Evolutionary conservation across 2,329 filamentous ascomycete genomes (phyloP), one percentile per base, ranked within the genome.

Genomic region (Colletotrichum eleusines): DNA sequence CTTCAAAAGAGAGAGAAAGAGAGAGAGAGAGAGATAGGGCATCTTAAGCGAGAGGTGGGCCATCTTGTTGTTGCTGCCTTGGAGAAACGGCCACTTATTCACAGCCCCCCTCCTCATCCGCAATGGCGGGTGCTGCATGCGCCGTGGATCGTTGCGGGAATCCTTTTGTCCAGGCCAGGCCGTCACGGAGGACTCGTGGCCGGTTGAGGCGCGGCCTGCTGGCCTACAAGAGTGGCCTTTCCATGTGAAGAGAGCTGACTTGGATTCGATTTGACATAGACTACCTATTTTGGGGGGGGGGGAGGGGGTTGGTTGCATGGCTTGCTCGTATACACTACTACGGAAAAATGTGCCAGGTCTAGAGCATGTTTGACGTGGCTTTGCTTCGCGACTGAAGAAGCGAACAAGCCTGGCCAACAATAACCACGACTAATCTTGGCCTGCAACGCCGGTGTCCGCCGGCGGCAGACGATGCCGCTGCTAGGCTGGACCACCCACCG

Each of bases 111-210:
- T 5, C 38, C 12, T 5, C 38, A 2, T 42, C 40, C 7, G 40
- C 11, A 23, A 35, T 44, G 58, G 33, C 26, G 38, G 38, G 20
- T 51, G 53, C 26, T 31, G 55, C 38, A 66, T 69, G 62, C 62
- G 54, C 20, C 42, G 53, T 60, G 54, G 66, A 69, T 69, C 66
- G 51, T 14, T 66, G 50, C 48, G 55, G 33, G 16, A n/a, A 18
- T 58, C 51, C 51, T 58, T 58, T n/a, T 11, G n/a, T 8, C 42
- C 20, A n/a, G 20, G 20, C 16, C 31, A 18, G 18, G 59, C 5
- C 40, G 26, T 31, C 9, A 38, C 59, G n/a, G 23, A 63, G 50
- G 46, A 44, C n/a, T 18, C 44, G 23, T 11, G 3, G 20, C 33
- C 33, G 59, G 44, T 12, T 33, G 12, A 8, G 20, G 12, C 31